Percentiles rank a stretch among this genome's conserved stretches.
Conservation (phyloP, 2,329 filamentous ascomycete species). For the Monosporascus sp. region DNA sequence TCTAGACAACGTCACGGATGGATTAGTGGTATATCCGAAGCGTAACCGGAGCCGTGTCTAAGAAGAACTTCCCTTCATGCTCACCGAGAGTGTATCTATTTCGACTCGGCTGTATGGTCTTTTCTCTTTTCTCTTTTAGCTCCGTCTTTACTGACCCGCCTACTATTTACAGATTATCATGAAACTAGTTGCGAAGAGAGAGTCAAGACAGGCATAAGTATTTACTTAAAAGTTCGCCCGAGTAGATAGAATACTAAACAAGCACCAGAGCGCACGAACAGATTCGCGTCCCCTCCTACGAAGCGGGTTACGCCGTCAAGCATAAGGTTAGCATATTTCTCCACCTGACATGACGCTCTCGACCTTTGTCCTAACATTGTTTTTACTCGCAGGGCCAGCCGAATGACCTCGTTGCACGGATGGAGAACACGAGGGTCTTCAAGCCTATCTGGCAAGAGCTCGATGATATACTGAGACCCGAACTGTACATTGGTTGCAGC, state of each 20-base stretch:
- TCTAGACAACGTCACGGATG: constrained; percentile 61
- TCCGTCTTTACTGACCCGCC: not conserved
- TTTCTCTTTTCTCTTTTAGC: too few species aligned
- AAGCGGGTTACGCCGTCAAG: constrained; percentile 60
- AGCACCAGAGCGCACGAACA: constrained; percentile 56
- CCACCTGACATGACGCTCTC: too few species aligned
- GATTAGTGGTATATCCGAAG: constrained; percentile 73
- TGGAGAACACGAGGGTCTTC: not conserved
- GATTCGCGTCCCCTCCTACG: constrained; percentile 74
- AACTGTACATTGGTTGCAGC: not conserved
- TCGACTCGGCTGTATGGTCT: too few species aligned
- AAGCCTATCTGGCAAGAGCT: not conserved
- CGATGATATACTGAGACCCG: not conserved
- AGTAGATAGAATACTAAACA: too few species aligned
- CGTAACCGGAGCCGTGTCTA: constrained; percentile 65
- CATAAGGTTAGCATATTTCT: constrained; percentile 24
- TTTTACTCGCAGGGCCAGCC: not conserved
- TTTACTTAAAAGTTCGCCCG: too few species aligned
- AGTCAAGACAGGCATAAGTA: constrained; percentile 35
- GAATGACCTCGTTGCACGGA: not conserved
- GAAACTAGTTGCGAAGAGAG: constrained; percentile 22
- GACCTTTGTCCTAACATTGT: too few species aligned
- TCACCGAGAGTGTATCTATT: constrained; percentile 33
- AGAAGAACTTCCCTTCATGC: constrained; percentile 71
- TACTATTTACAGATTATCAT: constrained; percentile 15